Conservation (phyloP, 2,329 filamentous ascomycete genomes). For the Rhexocercosporidium sp. region DNA sequence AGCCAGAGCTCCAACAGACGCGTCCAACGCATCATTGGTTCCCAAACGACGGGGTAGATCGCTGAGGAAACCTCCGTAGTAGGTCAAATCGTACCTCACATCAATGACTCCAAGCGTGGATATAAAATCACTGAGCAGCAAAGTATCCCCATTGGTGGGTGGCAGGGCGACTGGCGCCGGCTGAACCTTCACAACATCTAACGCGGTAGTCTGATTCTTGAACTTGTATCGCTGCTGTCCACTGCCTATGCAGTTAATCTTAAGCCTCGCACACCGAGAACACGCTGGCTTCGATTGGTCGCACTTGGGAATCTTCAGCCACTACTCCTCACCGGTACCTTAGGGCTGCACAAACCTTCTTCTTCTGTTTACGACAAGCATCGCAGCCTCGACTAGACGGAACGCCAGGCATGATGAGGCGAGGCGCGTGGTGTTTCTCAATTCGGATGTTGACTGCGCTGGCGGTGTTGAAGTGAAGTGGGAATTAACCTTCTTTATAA, state of each 20-base stretch:
- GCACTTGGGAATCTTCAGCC: not conserved
- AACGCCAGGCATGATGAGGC: not conserved
- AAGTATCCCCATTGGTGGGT: not conserved
- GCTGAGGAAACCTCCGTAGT: not conserved
- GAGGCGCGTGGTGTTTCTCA: not conserved
- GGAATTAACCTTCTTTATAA: no score
- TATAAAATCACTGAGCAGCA: not conserved
- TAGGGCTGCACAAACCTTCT: conserved; percentile 1
- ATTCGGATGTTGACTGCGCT: no score
- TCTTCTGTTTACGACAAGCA: not conserved
- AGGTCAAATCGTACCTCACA: not conserved
- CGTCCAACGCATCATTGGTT: not conserved
- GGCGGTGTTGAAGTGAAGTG: no score
- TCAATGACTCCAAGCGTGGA: not conserved
- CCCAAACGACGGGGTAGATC: not conserved
- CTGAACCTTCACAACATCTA: not conserved
- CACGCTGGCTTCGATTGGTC: not conserved
- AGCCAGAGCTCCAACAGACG: not conserved
- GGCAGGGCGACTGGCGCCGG: not conserved
- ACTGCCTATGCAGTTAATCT: not conserved
- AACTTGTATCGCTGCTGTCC: not conserved
- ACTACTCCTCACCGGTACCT: not conserved
- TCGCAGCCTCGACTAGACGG: not conserved
- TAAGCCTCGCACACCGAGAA: not conserved
- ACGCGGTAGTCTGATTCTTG: not conserved